A percentile compares a stretch with the other conserved stretches of the same genome.
Conservation (phyloP, 2,329 filamentous ascomycete genomes). For the Exophiala sp. region DNA sequence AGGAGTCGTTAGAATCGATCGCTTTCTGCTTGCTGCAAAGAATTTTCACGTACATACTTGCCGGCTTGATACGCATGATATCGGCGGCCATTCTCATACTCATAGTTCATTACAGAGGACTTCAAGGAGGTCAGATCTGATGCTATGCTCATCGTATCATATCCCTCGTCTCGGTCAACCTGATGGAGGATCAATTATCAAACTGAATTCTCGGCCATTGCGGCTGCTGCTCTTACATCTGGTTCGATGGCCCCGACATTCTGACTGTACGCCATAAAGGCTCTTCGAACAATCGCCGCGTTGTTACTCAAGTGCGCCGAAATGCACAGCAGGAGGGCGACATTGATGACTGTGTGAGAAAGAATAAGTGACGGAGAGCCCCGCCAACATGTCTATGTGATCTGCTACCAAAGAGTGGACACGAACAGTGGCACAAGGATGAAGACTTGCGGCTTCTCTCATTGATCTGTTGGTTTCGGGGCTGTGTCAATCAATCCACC, state of each 20-base stretch:
- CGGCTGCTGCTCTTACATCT: not conserved
- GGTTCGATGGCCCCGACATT: not conserved
- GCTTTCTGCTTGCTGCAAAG: not conserved
- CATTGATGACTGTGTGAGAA: no score
- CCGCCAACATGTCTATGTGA: no score
- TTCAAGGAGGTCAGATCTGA: conserved; percentile 3
- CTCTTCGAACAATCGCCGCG: not conserved
- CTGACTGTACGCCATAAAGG: not conserved
- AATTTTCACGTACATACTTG: not conserved
- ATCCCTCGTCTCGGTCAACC: not conserved
- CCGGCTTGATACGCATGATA: conserved; percentile 16
- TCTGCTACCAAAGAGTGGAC: no score
- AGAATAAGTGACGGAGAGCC: no score
- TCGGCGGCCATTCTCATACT: conserved; percentile 13
- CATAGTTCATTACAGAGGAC: conserved; percentile 2
- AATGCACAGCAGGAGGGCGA: not conserved
- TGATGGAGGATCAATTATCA: not conserved
- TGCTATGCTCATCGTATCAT: not conserved
- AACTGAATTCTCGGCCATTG: not conserved
- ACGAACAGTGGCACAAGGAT: no score
- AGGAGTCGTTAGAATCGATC: not conserved
- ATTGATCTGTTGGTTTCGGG: no score
- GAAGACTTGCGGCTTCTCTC: no score
- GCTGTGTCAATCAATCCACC: no score
- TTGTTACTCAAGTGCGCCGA: not conserved